These are phyloP conservation scores for Suhomyces bokatorum DNA, from an alignment of 1,139 yeast genomes.

Conservation along the genomic window DNA sequence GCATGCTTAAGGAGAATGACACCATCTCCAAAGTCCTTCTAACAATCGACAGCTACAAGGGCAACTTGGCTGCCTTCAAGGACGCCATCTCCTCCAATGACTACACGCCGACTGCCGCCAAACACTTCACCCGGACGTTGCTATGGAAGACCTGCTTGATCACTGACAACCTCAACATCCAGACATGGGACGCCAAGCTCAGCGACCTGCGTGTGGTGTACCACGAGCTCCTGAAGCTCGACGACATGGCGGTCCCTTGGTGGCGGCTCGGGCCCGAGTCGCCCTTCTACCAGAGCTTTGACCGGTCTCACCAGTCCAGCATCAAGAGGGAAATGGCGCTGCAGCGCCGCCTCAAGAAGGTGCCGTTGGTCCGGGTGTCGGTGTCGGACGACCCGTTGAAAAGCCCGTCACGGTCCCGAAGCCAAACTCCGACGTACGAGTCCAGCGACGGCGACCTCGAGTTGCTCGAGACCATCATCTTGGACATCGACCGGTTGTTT, in stretches of 20 bases:
- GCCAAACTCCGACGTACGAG: conserved; percentile 7
- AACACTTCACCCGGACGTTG: conserved; percentile 33
- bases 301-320: conserved; percentile 9
- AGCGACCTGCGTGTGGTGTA: conserved; percentile 37
- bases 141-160: conserved; percentile 44
- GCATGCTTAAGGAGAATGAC: conserved; percentile 36
- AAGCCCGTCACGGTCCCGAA: conserved; percentile 7
- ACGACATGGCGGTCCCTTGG: conserved; percentile 46
- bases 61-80: conserved; percentile 30
- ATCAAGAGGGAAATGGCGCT: conserved; percentile 4
- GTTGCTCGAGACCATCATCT: conserved; percentile 49
- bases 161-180: conserved; percentile 40
- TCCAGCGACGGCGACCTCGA: conserved; percentile 16
- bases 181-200: conserved; percentile 35
- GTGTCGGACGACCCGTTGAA: conserved; percentile 12
- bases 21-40: conserved; percentile 40
- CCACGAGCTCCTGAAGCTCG: conserved; percentile 33
- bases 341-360: conserved; percentile 6
- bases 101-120: conserved; percentile 27
- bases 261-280: conserved; percentile 32
- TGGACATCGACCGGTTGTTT: conserved; percentile 64
- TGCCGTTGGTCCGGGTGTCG: conserved; percentile 11
- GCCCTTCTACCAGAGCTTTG: conserved; percentile 27
- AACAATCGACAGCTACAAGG: conserved; percentile 41
- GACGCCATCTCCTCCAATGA: conserved; percentile 37